phyloP scores from a whole-genome alignment of 2,329 filamentous ascomycete genomes.

The Pseudogymnoascus sp. region DNA sequence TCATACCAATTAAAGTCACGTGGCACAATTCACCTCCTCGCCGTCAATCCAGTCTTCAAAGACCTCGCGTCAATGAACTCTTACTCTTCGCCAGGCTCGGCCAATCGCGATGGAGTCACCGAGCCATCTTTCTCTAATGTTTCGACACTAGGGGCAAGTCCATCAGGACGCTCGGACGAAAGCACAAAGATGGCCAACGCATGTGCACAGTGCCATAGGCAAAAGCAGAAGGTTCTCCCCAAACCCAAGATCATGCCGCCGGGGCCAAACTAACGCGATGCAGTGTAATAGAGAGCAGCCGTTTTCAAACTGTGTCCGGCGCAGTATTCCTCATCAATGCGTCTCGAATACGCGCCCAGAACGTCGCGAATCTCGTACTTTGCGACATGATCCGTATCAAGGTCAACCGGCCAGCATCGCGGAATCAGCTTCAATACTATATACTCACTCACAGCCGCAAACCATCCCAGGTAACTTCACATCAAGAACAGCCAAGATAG shows the following conservation, averaged over 20 bases:
- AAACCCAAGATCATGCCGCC: neutral
- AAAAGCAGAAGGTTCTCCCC: slow-evolving; percentile 9
- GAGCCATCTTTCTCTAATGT: neutral
- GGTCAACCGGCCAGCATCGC: neutral
- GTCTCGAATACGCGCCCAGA: neutral
- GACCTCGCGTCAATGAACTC: neutral
- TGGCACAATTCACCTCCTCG: neutral
- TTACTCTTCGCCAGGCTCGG: neutral
- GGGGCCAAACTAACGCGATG: neutral
- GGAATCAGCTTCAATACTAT: neutral
- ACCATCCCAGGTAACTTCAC: neutral
- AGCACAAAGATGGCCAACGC: slow-evolving; percentile 11
- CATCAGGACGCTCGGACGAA: neutral
- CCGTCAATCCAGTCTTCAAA: neutral
- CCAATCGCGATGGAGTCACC: neutral
- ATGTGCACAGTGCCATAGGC: slow-evolving; percentile 10
- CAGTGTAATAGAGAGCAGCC: slow-evolving; percentile 9
- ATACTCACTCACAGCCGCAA: neutral
- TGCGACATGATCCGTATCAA: neutral
- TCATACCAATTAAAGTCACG: neutral
- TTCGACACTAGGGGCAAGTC: neutral
- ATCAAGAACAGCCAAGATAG: slow-evolving; percentile 1
- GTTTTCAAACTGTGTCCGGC: slow-evolving; percentile 10
- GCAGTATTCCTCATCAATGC: slow-evolving; percentile 6
- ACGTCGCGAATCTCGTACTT: neutral